Percentiles rank a stretch among this genome's conserved stretches.
These are phyloP conservation scores for Alternaria ventricosa DNA, from an alignment of 2,329 filamentous ascomycete genomes.

Conservation along the genomic window DNA sequence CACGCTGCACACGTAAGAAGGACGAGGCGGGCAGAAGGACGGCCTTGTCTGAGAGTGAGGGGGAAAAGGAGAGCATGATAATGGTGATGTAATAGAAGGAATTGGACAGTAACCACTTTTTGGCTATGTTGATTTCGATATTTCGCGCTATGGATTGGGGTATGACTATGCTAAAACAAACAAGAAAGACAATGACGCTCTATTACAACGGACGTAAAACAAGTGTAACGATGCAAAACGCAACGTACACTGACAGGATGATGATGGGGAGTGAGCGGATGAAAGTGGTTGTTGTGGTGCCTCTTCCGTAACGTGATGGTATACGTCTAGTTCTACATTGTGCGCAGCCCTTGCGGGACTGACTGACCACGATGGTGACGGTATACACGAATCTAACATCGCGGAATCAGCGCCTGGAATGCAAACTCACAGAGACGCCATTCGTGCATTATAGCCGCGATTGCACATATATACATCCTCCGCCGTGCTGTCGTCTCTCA, in stretches of 20 bases:
- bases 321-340: conserved; percentile 5
- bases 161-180: conserved; percentile 7
- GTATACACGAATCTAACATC: conserved; percentile 5
- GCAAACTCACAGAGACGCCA: neutral
- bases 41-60: neutral
- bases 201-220: conserved; percentile 23
- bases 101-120: neutral
- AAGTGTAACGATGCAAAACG: conserved; percentile 13
- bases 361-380: conserved; percentile 4
- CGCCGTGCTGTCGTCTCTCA: neutral
- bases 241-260: conserved; percentile 3
- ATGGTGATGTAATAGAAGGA: neutral
- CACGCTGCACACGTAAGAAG: neutral
- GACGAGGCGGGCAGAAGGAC: neutral
- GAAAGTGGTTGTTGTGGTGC: neutral
- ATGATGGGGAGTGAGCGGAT: conserved; percentile 9
- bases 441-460: conserved; percentile 7
- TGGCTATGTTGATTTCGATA: conserved; percentile 4
- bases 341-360: conserved; percentile 7
- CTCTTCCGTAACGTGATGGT: neutral
- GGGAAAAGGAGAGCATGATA: neutral
- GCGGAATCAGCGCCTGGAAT: neutral
- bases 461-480: conserved; percentile 19
- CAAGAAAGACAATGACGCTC: conserved; percentile 3
- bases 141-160: conserved; percentile 14